Conservation (phyloP, 2,329 filamentous ascomycete genomes). For the Venturia pyrina region DNA sequence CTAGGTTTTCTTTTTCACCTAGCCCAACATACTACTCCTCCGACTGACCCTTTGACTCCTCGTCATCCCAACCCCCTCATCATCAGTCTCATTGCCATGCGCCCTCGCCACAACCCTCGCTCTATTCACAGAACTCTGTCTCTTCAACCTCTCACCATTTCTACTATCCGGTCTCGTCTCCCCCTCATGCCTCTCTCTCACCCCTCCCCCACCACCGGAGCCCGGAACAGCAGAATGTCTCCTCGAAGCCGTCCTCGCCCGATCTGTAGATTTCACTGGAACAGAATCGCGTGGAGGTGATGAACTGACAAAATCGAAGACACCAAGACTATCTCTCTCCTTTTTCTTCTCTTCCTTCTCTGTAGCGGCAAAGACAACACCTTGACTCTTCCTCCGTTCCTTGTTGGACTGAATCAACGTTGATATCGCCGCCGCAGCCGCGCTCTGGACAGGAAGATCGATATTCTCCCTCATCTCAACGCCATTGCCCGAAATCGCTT, state of each 20-base stretch:
- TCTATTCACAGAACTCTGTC: constrained; percentile 15
- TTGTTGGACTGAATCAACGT: neutral
- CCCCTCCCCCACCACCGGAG: constrained; percentile 10
- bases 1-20: neutral
- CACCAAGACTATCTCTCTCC: constrained; percentile 19
- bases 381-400: neutral
- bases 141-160: constrained; percentile 13
- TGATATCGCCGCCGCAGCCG: constrained; percentile 2
- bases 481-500: constrained; percentile 15
- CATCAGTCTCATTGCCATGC: constrained; percentile 14
- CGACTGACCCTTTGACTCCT: constrained; percentile 25
- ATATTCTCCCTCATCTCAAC: constrained; percentile 16
- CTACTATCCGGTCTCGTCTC: constrained; percentile 6
- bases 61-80: constrained; percentile 13
- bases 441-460: neutral
- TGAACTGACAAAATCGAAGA: constrained; percentile 27
- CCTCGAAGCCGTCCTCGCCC: constrained; percentile 19
- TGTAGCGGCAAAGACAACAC: neutral
- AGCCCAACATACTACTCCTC: constrained; percentile 31
- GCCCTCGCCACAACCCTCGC: neutral
- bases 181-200: constrained; percentile 9
- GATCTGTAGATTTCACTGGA: constrained; percentile 22
- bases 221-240: constrained; percentile 26
- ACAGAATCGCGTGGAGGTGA: constrained; percentile 20
- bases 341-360: neutral